These are phyloP conservation scores for Aquilaria malaccensis DNA, from an alignment of 345 rosid species.

Conservation along the genomic window DNA sequence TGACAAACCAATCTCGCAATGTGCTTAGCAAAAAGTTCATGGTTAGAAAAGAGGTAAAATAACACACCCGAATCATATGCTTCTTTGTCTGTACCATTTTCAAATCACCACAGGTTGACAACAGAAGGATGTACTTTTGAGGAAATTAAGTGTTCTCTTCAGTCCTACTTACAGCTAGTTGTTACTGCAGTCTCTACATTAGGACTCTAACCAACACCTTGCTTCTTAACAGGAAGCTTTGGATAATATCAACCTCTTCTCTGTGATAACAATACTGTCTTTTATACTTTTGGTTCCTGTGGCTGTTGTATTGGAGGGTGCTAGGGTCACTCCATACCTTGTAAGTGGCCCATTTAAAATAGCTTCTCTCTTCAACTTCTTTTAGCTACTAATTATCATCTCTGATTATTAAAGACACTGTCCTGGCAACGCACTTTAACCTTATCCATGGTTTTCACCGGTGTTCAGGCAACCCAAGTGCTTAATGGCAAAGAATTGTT, in stretches of 20 bases:
- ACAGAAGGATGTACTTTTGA: background rate
- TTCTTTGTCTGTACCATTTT: background rate
- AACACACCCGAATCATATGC: background rate
- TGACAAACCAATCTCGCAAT: conserved; percentile 84
- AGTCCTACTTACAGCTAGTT: background rate
- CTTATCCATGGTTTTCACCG: background rate
- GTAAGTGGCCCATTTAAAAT: conserved; percentile 38
- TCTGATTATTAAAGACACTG: background rate
- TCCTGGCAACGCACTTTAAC: too few species aligned
- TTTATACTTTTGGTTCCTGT: conserved; percentile 59
- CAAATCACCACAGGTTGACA: background rate
- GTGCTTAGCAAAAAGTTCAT: conserved; percentile 77
- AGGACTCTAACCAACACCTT: conserved; percentile 2
- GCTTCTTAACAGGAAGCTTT: conserved; percentile 44
- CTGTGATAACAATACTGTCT: conserved; percentile 63
- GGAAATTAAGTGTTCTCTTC: background rate
- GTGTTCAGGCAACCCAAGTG: conserved; percentile 56
- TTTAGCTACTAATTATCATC: background rate
- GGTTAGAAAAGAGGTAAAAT: conserved; percentile 49
- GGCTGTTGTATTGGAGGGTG: conserved; percentile 59
- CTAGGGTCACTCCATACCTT: conserved; percentile 58
- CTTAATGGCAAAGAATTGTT: conserved; percentile 45
- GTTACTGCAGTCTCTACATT: background rate
- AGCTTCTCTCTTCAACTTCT: background rate
- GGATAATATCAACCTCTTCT: conserved; percentile 90